These are phyloP conservation scores for Neofusicoccum kwambonambiense DNA, from an alignment of 2,329 filamentous ascomycete species.

Conservation along the genomic window DNA sequence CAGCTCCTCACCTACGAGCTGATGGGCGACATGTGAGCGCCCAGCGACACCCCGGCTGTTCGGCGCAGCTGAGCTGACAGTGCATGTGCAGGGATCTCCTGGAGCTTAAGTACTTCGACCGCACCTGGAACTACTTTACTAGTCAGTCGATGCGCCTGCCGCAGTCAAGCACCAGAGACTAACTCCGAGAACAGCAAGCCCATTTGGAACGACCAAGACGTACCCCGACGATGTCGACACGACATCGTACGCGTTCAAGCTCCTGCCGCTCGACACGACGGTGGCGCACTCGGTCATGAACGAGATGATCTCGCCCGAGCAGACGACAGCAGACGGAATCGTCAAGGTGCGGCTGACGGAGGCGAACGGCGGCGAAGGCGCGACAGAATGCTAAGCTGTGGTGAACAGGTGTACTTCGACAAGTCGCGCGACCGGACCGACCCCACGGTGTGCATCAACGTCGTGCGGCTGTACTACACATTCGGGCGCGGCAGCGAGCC, in stretches of 20 bases:
- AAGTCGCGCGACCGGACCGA: constrained; percentile 27
- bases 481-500: constrained; percentile 27
- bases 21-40: constrained; percentile 22
- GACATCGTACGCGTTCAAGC: constrained; percentile 31
- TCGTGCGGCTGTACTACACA: constrained; percentile 33
- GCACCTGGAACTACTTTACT: constrained; percentile 31
- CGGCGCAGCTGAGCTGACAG: not conserved
- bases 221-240: constrained; percentile 39
- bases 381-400: not conserved
- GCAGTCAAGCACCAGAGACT: not conserved
- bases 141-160: constrained; percentile 15
- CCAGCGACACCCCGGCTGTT: too few species aligned
- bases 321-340: not conserved
- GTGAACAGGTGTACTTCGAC: constrained; percentile 33
- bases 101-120: constrained; percentile 3
- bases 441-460: constrained; percentile 33
- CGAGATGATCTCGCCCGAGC: not conserved
- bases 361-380: not conserved
- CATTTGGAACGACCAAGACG: constrained; percentile 18
- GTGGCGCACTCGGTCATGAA: constrained; percentile 9
- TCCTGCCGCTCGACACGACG: constrained; percentile 22
- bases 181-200: not conserved
- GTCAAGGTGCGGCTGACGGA: not conserved
- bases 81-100: constrained; percentile 12
- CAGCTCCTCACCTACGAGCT: constrained; percentile 31